phyloP scores from a whole-genome alignment of 2,329 filamentous ascomycete genomes.

The Verticillium nonalfalfae region DNA sequence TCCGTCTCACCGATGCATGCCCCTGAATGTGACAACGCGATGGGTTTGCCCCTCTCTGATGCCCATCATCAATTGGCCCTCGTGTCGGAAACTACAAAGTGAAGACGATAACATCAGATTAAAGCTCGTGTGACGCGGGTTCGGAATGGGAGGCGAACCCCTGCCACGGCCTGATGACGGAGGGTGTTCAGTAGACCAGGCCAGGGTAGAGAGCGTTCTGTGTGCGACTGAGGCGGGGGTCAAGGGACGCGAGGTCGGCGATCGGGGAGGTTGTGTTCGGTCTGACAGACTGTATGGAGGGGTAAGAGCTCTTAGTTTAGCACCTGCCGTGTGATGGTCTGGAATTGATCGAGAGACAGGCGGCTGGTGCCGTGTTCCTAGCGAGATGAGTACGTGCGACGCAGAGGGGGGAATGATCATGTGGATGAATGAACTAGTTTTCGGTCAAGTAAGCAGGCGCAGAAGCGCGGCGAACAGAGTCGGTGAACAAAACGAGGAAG shows the following conservation, averaged over 20 bases:
- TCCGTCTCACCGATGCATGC: no score
- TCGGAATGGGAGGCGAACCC: neutral
- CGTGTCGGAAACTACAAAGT: no score
- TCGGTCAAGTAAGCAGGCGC: no score
- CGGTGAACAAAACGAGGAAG: no score
- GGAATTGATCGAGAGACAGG: neutral
- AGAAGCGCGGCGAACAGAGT: no score
- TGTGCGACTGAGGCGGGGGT: neutral
- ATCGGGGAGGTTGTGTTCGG: neutral
- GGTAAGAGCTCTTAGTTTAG: neutral
- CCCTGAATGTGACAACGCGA: no score
- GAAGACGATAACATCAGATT: neutral
- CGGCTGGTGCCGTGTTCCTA: neutral
- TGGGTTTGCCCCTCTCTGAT: no score
- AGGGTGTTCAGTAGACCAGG: neutral
- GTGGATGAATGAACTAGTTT: no score
- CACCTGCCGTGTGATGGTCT: neutral
- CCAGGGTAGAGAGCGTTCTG: neutral
- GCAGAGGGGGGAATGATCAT: no score
- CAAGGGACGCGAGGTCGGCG: neutral
- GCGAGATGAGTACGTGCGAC: neutral
- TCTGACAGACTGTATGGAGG: neutral
- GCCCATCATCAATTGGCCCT: no score
- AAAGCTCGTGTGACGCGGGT: neutral
- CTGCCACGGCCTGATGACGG: neutral